phyloP scores from a whole-genome alignment of 805 yeast genomes.

The Saturnispora quitensis region DNA sequence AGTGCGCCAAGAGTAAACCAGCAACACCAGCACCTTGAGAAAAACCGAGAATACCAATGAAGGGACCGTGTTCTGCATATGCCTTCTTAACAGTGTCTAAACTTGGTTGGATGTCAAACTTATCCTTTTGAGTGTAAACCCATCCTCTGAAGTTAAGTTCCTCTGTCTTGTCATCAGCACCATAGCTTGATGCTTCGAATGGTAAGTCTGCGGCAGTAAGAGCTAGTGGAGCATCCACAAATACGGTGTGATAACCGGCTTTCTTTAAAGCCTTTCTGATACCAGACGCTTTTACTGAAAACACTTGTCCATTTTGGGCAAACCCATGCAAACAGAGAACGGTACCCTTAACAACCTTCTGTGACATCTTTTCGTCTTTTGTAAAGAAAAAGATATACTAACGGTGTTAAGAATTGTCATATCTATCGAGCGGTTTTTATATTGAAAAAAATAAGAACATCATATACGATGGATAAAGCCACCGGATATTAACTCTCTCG shows the following conservation, averaged over 20 bases:
- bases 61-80: conserved; percentile 62
- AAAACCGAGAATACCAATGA: conserved; percentile 83
- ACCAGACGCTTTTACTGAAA: conserved; percentile 85
- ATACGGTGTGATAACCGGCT: conserved; percentile 60
- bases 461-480: background rate
- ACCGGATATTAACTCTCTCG: background rate
- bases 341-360: conserved; percentile 29
- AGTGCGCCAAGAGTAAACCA: conserved; percentile 55
- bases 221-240: conserved; percentile 68
- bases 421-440: background rate
- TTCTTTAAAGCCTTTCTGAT: conserved; percentile 64
- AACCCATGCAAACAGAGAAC: conserved; percentile 88
- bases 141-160: conserved; percentile 45
- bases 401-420: conserved; percentile 5
- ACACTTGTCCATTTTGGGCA: conserved; percentile 73
- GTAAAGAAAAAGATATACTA: background rate
- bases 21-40: conserved; percentile 92
- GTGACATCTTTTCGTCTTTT: conserved; percentile 15
- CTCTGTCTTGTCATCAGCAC: conserved; percentile 34
- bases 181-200: conserved; percentile 41
- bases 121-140: conserved; percentile 48
- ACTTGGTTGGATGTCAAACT: conserved; percentile 30
- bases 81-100: conserved; percentile 41
- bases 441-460: background rate
- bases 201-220: conserved; percentile 68